Percentiles rank a stretch among this genome's conserved stretches.
phyloP scores from a whole-genome alignment of 2,329 filamentous ascomycete genomes.

The Colletotrichum melonis region DNA sequence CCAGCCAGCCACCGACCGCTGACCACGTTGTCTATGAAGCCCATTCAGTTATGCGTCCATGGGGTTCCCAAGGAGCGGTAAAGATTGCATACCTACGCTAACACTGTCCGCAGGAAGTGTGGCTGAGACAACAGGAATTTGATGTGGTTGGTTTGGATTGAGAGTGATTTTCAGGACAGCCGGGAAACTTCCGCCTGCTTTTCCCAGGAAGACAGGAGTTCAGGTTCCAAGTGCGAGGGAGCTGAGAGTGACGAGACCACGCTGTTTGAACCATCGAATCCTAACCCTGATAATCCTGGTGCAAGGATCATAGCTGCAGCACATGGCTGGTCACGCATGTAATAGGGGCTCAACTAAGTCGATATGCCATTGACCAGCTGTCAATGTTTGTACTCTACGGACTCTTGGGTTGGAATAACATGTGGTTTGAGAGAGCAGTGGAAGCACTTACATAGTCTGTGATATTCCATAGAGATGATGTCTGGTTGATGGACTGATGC shows the following conservation, averaged over 20 bases:
- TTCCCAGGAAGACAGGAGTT: too few species aligned
- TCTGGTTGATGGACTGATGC: not conserved
- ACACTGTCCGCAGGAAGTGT: not conserved
- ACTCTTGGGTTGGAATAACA: not conserved
- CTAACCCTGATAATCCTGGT: too few species aligned
- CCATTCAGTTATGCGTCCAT: not conserved
- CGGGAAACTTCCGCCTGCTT: not conserved
- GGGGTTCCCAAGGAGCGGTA: not conserved
- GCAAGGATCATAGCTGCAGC: too few species aligned
- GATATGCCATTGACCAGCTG: too few species aligned
- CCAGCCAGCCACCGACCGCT: not conserved
- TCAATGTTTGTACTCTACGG: too few species aligned
- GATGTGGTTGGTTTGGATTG: not conserved
- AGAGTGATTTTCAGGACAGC: not conserved
- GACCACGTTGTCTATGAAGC: not conserved
- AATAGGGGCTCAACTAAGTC: too few species aligned
- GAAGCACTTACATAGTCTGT: too few species aligned
- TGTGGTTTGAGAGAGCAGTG: not conserved
- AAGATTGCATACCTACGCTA: not conserved
- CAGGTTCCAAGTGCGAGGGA: too few species aligned
- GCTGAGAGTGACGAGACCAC: too few species aligned
- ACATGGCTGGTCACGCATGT: too few species aligned
- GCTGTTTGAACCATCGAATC: too few species aligned
- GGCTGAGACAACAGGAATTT: not conserved
- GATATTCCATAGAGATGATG: not conserved